Evolutionary conservation across 192 early-diverging fungal species (phyloP).

Genomic region (Kickxella alabastrina): DNA sequence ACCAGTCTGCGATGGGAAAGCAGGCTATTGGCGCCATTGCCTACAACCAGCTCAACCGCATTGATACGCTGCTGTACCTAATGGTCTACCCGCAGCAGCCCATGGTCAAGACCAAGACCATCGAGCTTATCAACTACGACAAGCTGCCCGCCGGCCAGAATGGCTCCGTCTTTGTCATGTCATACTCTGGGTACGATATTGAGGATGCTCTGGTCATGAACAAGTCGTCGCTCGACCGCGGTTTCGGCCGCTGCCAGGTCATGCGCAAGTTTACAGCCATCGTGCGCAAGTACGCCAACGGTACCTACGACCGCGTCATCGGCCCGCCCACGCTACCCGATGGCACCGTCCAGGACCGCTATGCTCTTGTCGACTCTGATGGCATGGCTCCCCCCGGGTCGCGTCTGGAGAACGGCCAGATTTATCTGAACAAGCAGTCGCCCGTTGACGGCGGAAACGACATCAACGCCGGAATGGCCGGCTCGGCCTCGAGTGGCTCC

Average conservation of each 20-base stretch:
- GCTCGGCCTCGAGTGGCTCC: conserved; percentile 50
- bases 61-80: conserved; percentile 92
- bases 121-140: conserved; percentile 95
- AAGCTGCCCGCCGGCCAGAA: conserved; percentile 86
- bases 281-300: conserved; percentile 86
- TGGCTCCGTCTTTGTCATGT: conserved; percentile 95
- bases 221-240: conserved; percentile 89
- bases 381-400: conserved; percentile 88
- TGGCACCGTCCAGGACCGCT: conserved; percentile 51
- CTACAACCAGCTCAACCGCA: conserved; percentile 91
- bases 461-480: conserved; percentile 50
- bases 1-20: conserved; percentile 99
- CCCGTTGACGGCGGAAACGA: conserved; percentile 69
- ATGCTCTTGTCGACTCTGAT: conserved; percentile 76
- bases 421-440: conserved; percentile 84
- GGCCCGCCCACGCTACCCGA: conserved; percentile 60
- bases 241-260: conserved; percentile 92
- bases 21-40: conserved; percentile 97
- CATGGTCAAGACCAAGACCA: conserved; percentile 97
- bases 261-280: conserved; percentile 85
- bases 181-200: conserved; percentile 96
- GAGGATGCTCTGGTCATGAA: conserved; percentile 97
- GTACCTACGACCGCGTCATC: conserved; percentile 74
- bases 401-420: conserved; percentile 62
- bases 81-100: conserved; percentile 97